These are phyloP conservation scores for Candida argentea DNA, from an alignment of 805 yeast species.

Conservation along the genomic window DNA sequence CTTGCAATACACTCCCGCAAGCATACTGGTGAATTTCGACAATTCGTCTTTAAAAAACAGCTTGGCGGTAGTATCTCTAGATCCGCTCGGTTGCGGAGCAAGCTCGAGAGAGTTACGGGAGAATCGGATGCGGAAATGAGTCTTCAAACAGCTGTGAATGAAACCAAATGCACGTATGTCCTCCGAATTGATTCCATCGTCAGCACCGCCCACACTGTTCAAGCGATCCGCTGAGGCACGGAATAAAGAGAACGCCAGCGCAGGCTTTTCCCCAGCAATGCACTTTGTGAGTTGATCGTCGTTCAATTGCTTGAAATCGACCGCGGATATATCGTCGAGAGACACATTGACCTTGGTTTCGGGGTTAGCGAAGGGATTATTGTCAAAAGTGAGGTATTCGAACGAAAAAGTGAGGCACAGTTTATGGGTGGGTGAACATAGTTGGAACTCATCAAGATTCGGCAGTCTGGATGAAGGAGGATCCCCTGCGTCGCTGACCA, in stretches of 20 bases:
- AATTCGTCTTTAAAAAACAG: constrained; percentile 18
- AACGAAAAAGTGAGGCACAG: constrained; percentile 29
- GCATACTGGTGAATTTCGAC: constrained; percentile 14
- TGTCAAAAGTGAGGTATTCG: constrained; percentile 22
- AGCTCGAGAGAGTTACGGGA: too few species aligned
- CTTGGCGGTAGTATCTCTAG: constrained; percentile 10
- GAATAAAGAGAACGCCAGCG: constrained; percentile 14
- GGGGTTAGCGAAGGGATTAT: constrained; percentile 20
- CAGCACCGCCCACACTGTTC: constrained; percentile 1
- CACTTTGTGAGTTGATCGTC: constrained; percentile 16
- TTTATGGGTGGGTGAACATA: background rate
- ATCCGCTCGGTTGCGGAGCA: too few species aligned
- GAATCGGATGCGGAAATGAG: constrained; percentile 22
- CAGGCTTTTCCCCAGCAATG: constrained; percentile 15
- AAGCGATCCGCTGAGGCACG: constrained; percentile 2
- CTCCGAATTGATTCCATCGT: constrained; percentile 7
- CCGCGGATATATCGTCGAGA: constrained; percentile 17
- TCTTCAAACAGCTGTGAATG: constrained; percentile 19
- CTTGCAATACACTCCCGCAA: constrained; percentile 15
- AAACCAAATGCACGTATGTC: constrained; percentile 25
- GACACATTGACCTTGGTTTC: constrained; percentile 14
- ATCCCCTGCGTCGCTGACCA: constrained; percentile 9
- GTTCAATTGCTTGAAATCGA: constrained; percentile 14
- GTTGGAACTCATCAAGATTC: constrained; percentile 1
- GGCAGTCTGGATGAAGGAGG: too few species aligned